Conservation (phyloP, 2,329 filamentous ascomycete species). For the Botryotinia globosa region DNA sequence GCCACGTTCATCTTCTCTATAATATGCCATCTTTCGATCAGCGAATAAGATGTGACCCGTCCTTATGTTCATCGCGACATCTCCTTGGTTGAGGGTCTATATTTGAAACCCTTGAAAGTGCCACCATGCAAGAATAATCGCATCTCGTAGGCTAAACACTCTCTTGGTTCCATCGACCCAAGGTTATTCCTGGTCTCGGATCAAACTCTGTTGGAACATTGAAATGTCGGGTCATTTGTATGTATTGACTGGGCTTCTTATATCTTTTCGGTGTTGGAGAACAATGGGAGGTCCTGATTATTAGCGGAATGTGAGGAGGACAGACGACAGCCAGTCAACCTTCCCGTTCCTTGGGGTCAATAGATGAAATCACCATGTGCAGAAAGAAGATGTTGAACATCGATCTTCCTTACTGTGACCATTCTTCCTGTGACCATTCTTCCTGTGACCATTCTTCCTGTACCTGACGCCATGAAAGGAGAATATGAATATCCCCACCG, state of each 20-base stretch:
- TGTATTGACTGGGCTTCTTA: not conserved
- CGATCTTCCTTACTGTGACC: not conserved
- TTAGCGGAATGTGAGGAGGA: not conserved
- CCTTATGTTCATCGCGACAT: not conserved
- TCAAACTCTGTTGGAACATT: conserved; percentile 5
- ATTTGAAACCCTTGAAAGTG: conserved; percentile 8
- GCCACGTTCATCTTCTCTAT: conserved; percentile 1
- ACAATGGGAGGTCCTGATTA: not conserved
- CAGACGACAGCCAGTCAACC: not conserved
- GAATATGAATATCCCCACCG: conserved; percentile 9
- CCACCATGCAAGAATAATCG: conserved; percentile 5
- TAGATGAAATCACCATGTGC: not conserved
- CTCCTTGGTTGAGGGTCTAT: not conserved
- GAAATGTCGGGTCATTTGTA: not conserved
- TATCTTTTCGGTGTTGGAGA: not conserved
- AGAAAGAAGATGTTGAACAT: not conserved
- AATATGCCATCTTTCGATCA: not conserved
- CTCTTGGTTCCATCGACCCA: not conserved
- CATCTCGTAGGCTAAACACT: not conserved
- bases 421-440: not conserved
- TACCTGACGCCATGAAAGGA: not conserved
- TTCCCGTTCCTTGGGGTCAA: not conserved
- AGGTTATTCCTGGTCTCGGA: not conserved
- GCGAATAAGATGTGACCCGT: not conserved
- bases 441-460: not conserved